Evolutionary conservation across 78 protist species (phyloP).

Genomic region (Speleostelium caveatum): DNA sequence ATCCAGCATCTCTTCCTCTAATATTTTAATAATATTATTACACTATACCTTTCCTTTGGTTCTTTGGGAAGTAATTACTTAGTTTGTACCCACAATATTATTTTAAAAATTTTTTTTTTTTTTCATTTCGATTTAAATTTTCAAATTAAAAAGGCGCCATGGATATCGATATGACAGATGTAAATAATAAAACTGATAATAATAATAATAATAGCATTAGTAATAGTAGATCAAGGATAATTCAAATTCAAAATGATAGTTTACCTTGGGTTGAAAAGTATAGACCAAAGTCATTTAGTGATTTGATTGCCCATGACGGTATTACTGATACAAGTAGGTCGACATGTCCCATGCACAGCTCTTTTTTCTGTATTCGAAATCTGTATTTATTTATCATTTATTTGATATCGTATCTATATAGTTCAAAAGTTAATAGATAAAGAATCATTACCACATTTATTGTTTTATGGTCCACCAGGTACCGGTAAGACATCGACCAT

Average conservation of each 20-base stretch:
- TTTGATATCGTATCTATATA: background rate
- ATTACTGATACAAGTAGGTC: constrained; percentile 32
- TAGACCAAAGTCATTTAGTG: constrained; percentile 94
- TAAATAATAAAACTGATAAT: too few species aligned
- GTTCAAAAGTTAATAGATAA: constrained; percentile 58
- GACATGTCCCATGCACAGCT: background rate
- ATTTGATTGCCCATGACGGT: constrained; percentile 98
- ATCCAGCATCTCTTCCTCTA: too few species aligned
- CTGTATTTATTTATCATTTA: background rate
- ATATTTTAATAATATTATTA: too few species aligned
- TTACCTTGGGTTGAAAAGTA: constrained; percentile 99
- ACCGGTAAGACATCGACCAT: constrained; percentile 99
- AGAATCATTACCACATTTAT: constrained; percentile 93
- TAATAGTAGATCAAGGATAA: too few species aligned
- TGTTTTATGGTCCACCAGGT: constrained; percentile 99
- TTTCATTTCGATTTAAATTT: too few species aligned
- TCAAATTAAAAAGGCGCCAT: too few species aligned
- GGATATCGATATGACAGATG: too few species aligned
- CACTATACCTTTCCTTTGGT: too few species aligned
- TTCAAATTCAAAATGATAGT: constrained; percentile 22
- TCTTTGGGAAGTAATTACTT: too few species aligned
- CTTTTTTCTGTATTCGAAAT: background rate
- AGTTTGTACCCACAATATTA: too few species aligned
- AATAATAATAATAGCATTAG: too few species aligned
- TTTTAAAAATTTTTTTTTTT: too few species aligned